These are phyloP conservation scores for Puccinellia tenuiflora DNA, from an alignment of 176 grass and related monocot species.

Conservation along the genomic window DNA sequence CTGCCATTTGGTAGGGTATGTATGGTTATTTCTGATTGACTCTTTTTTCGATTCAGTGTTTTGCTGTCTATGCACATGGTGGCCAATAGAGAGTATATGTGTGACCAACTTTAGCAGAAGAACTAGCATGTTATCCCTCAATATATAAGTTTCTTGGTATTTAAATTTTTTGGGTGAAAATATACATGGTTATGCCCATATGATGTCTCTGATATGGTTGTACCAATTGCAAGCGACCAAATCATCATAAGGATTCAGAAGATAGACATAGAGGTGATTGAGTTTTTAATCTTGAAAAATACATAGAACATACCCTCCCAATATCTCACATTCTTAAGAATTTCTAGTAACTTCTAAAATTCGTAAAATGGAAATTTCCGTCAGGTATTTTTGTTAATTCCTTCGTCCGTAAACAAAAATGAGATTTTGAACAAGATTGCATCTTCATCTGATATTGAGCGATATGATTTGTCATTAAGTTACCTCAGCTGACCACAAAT, in stretches of 20 bases:
- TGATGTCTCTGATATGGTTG: not conserved
- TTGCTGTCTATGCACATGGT: not conserved
- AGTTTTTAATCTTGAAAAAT: not conserved
- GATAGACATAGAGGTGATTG: not conserved
- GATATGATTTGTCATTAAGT: not conserved
- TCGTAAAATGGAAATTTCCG: not conserved
- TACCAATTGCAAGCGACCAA: not conserved
- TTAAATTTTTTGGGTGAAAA: not conserved
- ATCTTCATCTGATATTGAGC: not conserved
- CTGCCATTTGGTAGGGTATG: not conserved
- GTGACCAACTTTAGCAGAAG: not conserved
- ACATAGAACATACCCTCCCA: not conserved
- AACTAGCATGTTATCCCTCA: not conserved
- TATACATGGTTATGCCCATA: not conserved
- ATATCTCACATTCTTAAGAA: not conserved
- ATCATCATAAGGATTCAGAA: not conserved
- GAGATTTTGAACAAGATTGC: not conserved
- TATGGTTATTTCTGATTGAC: not conserved
- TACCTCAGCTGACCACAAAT: slow-evolving; percentile 1
- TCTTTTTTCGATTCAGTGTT: not conserved
- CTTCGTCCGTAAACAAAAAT: not conserved
- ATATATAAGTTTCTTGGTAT: not conserved
- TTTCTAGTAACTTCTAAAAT: not conserved
- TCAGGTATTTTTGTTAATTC: not conserved
- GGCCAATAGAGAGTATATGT: not conserved